Evolutionary conservation across 257 asterid species (phyloP), one percentile per base, ranked within the genome.

Genomic region (Schizonepeta tenuifolia): DNA sequence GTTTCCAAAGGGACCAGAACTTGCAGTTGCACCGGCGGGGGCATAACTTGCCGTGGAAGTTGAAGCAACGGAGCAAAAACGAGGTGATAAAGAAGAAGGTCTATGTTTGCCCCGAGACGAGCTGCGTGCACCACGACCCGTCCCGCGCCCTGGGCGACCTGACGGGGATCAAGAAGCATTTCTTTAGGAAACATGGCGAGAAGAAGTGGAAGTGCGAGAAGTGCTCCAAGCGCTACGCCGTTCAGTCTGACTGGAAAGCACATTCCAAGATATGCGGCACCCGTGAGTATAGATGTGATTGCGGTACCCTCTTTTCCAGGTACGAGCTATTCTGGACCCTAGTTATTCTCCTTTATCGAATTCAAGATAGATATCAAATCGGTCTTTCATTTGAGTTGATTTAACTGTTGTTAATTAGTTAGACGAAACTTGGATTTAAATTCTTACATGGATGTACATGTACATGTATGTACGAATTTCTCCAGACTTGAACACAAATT

Each of bases 201-300:
- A 89, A 89, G 83, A 89, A 87, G 76, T 89, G 91, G 89, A 89
- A 87, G 67, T 87, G 96, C 38, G 93, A 89, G 3, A 89, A 87
- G 67, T 89, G 93, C 74, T 85, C 93, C 0, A 89, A 89, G 60
- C 84, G 88, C 9, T 89, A 89, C 35, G 96, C 96, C 0, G 93
- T 89, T 67, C 96, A 89, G 21, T 89, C 96, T 0, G 96, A 89
- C 20, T 89, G 93, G 96, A 89, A 89, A 54, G 96, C 96, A 24
- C 96, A 89, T 69, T 87, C 91, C 82, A 89, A 89, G 83, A 85
- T 87, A 26, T 89, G 96, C 70, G 96, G 96, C 41, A 87, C 96
- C 1, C 82, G 96, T 53, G 96, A 89, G 66, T 89, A 89, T 67
- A 80, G 88, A 79, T 89, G 96, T 38, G 89, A 87, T 62, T 89